phyloP scores from a whole-genome alignment of 306 rosid genomes.

The Chamaecrista fasciculata region DNA sequence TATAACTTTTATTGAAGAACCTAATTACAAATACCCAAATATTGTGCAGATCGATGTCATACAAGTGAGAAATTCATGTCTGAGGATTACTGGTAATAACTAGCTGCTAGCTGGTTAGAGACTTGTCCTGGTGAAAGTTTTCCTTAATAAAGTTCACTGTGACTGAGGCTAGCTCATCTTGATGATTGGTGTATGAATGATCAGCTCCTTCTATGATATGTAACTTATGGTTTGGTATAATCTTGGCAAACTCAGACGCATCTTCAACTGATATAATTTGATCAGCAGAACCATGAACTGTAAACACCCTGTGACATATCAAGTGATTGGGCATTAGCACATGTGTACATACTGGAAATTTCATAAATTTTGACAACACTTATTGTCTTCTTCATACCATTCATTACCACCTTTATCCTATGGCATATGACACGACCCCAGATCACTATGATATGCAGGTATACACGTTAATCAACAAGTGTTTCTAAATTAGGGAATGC shows the following conservation, averaged over 20 bases:
- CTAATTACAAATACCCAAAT: neutral
- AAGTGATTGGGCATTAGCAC: slow-evolving; percentile 25
- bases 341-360: neutral
- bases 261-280: slow-evolving; percentile 47
- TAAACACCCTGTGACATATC: slow-evolving; percentile 51
- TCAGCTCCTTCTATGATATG: slow-evolving; percentile 60
- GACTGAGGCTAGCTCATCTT: slow-evolving; percentile 45
- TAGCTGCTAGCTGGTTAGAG: slow-evolving; percentile 34
- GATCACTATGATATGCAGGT: neutral
- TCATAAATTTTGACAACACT: neutral
- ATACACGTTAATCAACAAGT: neutral
- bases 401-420: slow-evolving; percentile 3
- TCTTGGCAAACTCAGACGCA: slow-evolving; percentile 60
- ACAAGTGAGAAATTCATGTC: too few relatives aligned
- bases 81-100: too few relatives aligned
- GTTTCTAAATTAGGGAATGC: neutral
- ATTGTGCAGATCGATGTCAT: too few relatives aligned
- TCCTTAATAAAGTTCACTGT: slow-evolving; percentile 46
- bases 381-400: neutral
- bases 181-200: slow-evolving; percentile 52
- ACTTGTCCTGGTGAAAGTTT: slow-evolving; percentile 37
- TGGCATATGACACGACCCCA: neutral
- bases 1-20: too few relatives aligned
- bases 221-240: slow-evolving; percentile 66
- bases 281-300: slow-evolving; percentile 71